These are phyloP conservation scores for Iberis pinnata DNA, from an alignment of 345 rosid genomes.

Conservation along the genomic window DNA sequence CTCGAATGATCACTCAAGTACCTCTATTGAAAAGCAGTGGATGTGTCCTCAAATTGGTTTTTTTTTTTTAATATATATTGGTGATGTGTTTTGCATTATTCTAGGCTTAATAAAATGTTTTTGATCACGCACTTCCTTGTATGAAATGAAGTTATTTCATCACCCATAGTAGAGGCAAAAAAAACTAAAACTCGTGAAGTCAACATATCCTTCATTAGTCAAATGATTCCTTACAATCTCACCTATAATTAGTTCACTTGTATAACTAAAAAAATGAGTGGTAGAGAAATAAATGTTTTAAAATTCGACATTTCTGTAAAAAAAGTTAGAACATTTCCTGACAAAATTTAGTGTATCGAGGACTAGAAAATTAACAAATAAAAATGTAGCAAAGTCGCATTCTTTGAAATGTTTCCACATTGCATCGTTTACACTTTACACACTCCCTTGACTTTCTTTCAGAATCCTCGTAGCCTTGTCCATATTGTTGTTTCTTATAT, in stretches of 20 bases:
- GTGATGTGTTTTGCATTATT: slow-evolving; percentile 16
- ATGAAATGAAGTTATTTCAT: too few species aligned
- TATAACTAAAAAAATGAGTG: background rate
- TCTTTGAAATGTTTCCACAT: too few species aligned
- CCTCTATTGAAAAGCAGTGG: slow-evolving; percentile 22
- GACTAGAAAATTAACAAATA: too few species aligned
- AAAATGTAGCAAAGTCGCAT: too few species aligned
- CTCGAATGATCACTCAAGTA: slow-evolving; percentile 32
- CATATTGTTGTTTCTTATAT: too few species aligned
- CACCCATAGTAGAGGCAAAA: background rate
- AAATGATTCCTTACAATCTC: slow-evolving; percentile 6
- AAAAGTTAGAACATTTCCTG: too few species aligned
- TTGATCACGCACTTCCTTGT: background rate
- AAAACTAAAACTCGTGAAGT: background rate
- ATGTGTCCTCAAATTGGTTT: slow-evolving; percentile 22
- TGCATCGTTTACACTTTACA: too few species aligned
- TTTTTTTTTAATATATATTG: slow-evolving; percentile 15
- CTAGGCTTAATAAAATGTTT: background rate
- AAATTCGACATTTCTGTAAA: too few species aligned
- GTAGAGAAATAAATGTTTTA: background rate
- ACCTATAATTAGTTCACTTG: background rate
- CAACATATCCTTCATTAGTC: slow-evolving; percentile 1
- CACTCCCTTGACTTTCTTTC: too few species aligned
- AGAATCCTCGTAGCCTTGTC: too few species aligned
- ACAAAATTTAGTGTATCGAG: too few species aligned